Conservation (phyloP, 768 basidiomycete species). For the Rubroboletus pulcherrimus region DNA sequence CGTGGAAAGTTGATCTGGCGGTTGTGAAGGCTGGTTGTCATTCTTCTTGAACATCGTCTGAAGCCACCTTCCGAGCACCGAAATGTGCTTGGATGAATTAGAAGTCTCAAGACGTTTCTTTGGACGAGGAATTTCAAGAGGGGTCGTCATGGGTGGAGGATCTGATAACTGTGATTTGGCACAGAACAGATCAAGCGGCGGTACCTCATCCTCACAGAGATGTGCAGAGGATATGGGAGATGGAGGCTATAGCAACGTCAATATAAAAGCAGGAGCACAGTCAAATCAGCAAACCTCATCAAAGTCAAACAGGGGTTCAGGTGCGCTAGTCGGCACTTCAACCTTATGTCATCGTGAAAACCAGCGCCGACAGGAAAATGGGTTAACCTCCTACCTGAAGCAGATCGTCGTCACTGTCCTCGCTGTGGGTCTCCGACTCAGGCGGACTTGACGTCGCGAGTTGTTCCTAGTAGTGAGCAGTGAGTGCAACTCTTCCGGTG, state of each 20-base stretch:
- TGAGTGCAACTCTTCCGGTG: not conserved
- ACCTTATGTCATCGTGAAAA: not conserved
- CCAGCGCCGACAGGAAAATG: not conserved
- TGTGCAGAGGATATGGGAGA: not conserved
- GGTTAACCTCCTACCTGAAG: not conserved
- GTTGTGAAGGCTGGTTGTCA: not conserved
- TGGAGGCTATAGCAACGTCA: not conserved
- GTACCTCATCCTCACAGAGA: not conserved
- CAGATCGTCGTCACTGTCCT: not conserved
- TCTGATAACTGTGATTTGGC: not conserved
- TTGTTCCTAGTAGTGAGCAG: not conserved
- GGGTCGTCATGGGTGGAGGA: not conserved
- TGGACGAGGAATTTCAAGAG: not conserved
- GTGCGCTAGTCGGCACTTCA: not conserved
- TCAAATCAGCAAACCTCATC: not conserved
- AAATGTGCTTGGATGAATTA: not conserved
- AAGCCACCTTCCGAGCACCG: not conserved
- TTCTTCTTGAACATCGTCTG: not conserved
- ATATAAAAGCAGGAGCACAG: not conserved
- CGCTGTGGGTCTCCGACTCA: not conserved
- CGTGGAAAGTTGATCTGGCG: not conserved
- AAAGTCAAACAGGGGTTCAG: not conserved
- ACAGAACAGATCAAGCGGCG: not conserved
- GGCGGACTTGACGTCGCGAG: not conserved
- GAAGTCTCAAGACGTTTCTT: not conserved